Percentiles rank a stretch among this genome's conserved stretches.
Evolutionary conservation across 305 asterid genomes (phyloP).

Genomic region (Fraxinus floribunda): DNA sequence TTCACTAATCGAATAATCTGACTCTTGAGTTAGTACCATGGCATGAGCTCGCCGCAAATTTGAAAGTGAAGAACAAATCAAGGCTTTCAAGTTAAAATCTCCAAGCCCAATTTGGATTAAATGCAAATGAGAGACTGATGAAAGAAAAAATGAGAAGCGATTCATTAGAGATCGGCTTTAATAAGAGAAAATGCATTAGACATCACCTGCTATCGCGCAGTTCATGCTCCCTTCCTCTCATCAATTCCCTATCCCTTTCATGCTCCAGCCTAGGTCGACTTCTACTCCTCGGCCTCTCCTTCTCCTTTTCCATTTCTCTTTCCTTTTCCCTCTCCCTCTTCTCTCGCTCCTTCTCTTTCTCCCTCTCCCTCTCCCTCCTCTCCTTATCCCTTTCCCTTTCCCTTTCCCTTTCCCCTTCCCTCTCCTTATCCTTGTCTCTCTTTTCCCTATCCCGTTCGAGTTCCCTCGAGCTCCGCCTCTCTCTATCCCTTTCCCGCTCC

Average conservation of each 20-base stretch:
- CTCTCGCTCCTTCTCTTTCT: background rate
- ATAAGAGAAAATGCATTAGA: slow-evolving; percentile 17
- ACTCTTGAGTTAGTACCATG: background rate
- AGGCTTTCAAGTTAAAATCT: background rate
- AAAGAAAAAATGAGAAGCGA: background rate
- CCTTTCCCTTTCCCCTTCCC: slow-evolving; percentile 33
- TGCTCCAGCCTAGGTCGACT: slow-evolving; percentile 46
- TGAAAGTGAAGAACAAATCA: background rate
- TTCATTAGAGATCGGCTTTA: background rate
- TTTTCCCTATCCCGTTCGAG: slow-evolving; percentile 31
- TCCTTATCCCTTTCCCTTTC: slow-evolving; percentile 30
- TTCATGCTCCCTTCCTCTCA: slow-evolving; percentile 70
- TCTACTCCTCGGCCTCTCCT: slow-evolving; percentile 42
- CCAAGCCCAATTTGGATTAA: background rate
- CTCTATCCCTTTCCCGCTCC: slow-evolving; percentile 25
- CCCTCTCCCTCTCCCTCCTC: slow-evolving; percentile 19
- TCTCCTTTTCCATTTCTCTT: slow-evolving; percentile 18
- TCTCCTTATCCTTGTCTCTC: slow-evolving; percentile 37
- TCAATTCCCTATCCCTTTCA: slow-evolving; percentile 55
- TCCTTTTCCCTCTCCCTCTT: slow-evolving; percentile 22
- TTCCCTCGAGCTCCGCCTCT: slow-evolving; percentile 52
- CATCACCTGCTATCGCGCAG: slow-evolving; percentile 76
- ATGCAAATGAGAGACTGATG: background rate
- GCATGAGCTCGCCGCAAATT: background rate
- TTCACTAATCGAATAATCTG: background rate